A percentile compares a stretch with the other conserved stretches of the same genome.
These are phyloP conservation scores for Epithemia pelagica DNA, from an alignment of 108 stramenopile species.

Conservation along the genomic window DNA sequence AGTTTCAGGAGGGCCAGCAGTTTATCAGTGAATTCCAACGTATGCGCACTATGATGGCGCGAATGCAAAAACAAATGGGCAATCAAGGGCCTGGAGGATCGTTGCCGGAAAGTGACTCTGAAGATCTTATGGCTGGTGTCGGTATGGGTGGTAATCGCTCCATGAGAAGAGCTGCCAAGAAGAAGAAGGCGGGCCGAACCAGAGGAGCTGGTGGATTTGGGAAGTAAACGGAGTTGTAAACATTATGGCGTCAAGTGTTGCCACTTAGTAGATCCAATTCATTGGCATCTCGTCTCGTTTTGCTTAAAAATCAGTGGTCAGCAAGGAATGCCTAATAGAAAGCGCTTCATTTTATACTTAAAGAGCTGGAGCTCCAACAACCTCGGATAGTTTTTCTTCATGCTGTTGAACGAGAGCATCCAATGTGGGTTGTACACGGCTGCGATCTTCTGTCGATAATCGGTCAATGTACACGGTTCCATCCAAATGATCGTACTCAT, in stretches of 20 bases:
- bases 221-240: not conserved
- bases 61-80: slow-evolving; percentile 86
- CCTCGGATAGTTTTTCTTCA: slow-evolving; percentile 55
- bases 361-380: not conserved
- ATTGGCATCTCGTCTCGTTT: no score
- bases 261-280: no score
- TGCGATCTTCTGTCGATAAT: slow-evolving; percentile 52
- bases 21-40: slow-evolving; percentile 92
- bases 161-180: slow-evolving; percentile 73
- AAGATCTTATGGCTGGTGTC: slow-evolving; percentile 14
- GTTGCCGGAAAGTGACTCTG: slow-evolving; percentile 23
- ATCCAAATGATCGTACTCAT: slow-evolving; percentile 97
- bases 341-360: no score
- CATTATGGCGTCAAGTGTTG: no score
- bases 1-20: slow-evolving; percentile 55
- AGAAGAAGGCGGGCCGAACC: slow-evolving; percentile 59
- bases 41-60: slow-evolving; percentile 93
- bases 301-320: no score
- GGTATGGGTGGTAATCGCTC: slow-evolving; percentile 61
- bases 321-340: no score
- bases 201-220: slow-evolving; percentile 60
- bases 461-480: slow-evolving; percentile 78
- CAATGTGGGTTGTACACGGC: slow-evolving; percentile 49
- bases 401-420: slow-evolving; percentile 64
- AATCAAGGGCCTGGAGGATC: slow-evolving; percentile 24